Evolutionary conservation across 2,329 filamentous ascomycete species (phyloP).

Genomic region (Bipolaris cookei): DNA sequence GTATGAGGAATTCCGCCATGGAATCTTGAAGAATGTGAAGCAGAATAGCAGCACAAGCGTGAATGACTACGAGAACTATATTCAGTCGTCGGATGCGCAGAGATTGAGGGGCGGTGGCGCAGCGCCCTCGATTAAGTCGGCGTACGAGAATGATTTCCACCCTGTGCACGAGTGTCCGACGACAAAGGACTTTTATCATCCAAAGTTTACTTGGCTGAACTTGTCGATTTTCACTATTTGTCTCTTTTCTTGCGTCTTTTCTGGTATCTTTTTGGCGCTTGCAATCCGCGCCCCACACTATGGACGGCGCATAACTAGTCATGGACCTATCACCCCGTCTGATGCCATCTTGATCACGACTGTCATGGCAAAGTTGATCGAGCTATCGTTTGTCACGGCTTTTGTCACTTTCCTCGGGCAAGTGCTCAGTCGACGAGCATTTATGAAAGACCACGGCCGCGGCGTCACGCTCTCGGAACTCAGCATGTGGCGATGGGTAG

Average conservation of each 20-base stretch:
- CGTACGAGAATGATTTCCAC: constrained; percentile 46
- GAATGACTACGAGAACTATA: constrained; percentile 40
- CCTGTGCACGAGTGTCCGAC: constrained; percentile 49
- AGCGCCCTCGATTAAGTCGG: constrained; percentile 43
- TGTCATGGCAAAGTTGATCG: constrained; percentile 75
- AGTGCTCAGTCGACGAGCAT: constrained; percentile 71
- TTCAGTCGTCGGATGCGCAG: constrained; percentile 34
- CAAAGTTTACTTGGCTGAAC: constrained; percentile 57
- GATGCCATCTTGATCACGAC: constrained; percentile 73
- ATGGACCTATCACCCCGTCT: constrained; percentile 62
- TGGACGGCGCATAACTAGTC: constrained; percentile 62
- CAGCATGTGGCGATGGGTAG: constrained; percentile 75
- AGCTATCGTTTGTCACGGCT: constrained; percentile 77
- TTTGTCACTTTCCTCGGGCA: constrained; percentile 79
- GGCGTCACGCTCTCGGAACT: constrained; percentile 79
- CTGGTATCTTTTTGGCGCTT: constrained; percentile 69
- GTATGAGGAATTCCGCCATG: constrained; percentile 39
- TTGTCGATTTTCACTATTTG: constrained; percentile 54
- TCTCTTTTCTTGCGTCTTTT: constrained; percentile 68
- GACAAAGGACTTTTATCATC: constrained; percentile 48
- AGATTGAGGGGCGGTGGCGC: constrained; percentile 21
- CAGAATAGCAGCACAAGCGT: constrained; percentile 29
- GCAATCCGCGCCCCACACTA: constrained; percentile 69
- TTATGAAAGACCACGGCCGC: constrained; percentile 61
- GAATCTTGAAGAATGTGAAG: constrained; percentile 29